Conservation (phyloP, 352 stramenopile genomes). For the Thraustotheca clavata region DNA sequence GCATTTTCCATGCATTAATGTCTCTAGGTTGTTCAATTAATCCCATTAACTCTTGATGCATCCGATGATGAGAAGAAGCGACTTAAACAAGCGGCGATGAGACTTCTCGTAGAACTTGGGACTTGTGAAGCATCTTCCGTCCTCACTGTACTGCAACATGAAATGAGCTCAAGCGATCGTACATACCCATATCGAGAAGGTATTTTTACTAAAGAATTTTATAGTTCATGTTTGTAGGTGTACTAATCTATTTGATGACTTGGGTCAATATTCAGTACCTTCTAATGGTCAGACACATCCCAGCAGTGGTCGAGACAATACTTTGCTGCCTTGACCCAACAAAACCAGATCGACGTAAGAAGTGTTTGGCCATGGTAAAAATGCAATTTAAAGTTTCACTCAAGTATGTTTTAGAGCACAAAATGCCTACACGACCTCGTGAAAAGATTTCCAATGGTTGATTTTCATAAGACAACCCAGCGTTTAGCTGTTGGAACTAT, state of each 20-base stretch:
- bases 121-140: constrained; percentile 75
- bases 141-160: constrained; percentile 59
- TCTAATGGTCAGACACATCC: constrained; percentile 75
- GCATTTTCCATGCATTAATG: background rate
- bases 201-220: constrained; percentile 4
- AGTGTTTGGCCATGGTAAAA: constrained; percentile 47
- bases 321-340: constrained; percentile 80
- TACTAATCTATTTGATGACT: constrained; percentile 70
- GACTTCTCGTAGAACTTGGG: constrained; percentile 65
- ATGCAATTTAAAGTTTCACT: background rate
- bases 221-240: constrained; percentile 8
- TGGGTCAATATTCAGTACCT: constrained; percentile 77
- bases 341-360: constrained; percentile 68
- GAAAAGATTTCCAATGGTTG: constrained; percentile 76
- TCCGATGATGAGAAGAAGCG: background rate
- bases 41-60: constrained; percentile 10
- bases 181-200: constrained; percentile 60
- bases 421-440: constrained; percentile 75
- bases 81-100: constrained; percentile 44
- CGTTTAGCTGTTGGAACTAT: constrained; percentile 77
- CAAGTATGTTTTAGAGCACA: constrained; percentile 33
- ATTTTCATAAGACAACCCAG: constrained; percentile 84
- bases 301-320: constrained; percentile 75
- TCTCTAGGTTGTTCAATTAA: constrained; percentile 11
- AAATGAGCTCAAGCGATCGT: constrained; percentile 74